Conservation (phyloP, 1,284 basidiomycete species). For the Coniferiporia sulphurascens region DNA sequence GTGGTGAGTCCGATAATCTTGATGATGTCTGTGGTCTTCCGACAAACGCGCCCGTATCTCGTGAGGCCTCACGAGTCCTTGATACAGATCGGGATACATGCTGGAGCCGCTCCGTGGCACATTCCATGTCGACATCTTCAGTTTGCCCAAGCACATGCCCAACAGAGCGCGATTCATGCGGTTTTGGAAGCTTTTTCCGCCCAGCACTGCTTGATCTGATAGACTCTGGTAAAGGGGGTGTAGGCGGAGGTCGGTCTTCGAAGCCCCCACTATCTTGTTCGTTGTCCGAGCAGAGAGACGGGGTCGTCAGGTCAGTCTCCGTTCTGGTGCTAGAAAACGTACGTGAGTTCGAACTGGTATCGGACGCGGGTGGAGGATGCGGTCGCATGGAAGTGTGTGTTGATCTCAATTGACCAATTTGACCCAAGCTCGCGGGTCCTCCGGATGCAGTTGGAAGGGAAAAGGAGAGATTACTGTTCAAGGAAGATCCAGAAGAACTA, state of each 20-base stretch:
- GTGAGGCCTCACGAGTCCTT: background rate
- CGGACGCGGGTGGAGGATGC: background rate
- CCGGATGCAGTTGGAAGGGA: background rate
- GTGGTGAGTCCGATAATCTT: conserved; percentile 48
- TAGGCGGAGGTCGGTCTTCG: conserved; percentile 20
- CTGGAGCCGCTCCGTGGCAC: background rate
- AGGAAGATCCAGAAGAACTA: background rate
- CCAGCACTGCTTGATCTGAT: too few relatives aligned
- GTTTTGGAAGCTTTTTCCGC: too few relatives aligned
- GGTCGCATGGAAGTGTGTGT: background rate
- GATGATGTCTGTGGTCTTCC: conserved; percentile 61
- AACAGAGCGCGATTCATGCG: too few relatives aligned
- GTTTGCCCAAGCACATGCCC: background rate
- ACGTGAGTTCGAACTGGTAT: background rate
- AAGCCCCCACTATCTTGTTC: conserved; percentile 20
- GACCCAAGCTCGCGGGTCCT: too few relatives aligned
- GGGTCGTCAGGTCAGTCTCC: conserved; percentile 40
- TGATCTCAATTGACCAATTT: background rate
- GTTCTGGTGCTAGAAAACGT: conserved; percentile 8
- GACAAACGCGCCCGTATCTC: conserved; percentile 38
- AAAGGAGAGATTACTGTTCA: background rate
- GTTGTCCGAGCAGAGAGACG: conserved; percentile 65
- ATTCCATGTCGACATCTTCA: conserved; percentile 1
- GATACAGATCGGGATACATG: background rate
- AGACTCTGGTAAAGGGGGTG: conserved; percentile 15